Evolutionary conservation across 2,329 filamentous ascomycete genomes (phyloP), one percentile per base, ranked within the genome.

Genomic region (Colletotrichum sp.): DNA sequence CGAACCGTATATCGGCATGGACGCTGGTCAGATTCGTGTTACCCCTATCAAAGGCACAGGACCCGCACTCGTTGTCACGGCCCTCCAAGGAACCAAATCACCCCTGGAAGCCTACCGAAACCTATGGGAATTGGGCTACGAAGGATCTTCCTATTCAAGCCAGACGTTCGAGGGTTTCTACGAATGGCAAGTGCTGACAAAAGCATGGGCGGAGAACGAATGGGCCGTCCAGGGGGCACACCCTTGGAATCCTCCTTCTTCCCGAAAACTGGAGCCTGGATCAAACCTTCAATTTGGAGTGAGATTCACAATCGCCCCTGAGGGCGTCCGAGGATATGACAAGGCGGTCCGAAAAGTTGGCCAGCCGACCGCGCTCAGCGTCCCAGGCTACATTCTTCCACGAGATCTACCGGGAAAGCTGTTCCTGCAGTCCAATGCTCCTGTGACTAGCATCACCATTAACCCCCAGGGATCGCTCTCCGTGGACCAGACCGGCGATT

Each of bases 91-190:
- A 44, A 44, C 18, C 39, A 44, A 44, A n/a, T 44, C 39, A 44
- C 39, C 39, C 16, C 5, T 81, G 82, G 24, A 85, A 81, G 0
- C 78, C 82, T 6, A 82, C 92, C n/a, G 90, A 92, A 79, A 90
- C 89, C 2, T 92, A 90, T 81, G 84, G 89, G 10, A 0, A 57
- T 77, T 1, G 91, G 92, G 80, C 81, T 84, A 85, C 30, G 82
- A 84, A 1, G 82, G 80, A 10, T 85, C 86, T 0, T 79, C 77
- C 12, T 92, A 92, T 78, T 85, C 83, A 7, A 89, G 87, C 62
- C 90, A 92, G 78, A 89, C 87, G 0, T 93, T 90, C 73, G 91
- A 93, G 78, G 91, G 90, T 1, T 87, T 90, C 76, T 93, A 92
- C 76, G 90, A 92, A 77, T 93, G 90, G 90, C 88, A 92, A 78